These are phyloP conservation scores for Puccinia hordei DNA, from an alignment of 1,284 basidiomycete genomes.

Conservation along the genomic window DNA sequence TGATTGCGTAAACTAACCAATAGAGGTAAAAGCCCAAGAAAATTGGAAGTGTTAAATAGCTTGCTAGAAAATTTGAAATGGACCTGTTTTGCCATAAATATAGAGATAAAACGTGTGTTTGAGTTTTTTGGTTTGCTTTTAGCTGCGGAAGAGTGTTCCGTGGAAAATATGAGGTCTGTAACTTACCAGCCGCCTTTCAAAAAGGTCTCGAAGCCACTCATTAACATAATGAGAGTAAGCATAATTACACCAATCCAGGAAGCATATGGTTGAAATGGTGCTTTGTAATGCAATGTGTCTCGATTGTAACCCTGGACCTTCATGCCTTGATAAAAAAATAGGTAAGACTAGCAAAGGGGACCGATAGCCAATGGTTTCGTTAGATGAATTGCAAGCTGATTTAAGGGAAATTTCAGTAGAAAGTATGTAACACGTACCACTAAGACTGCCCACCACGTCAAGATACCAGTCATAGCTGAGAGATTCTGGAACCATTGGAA, in stretches of 20 bases:
- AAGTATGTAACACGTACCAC: slow-evolving; percentile 52
- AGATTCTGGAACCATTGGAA: slow-evolving; percentile 72
- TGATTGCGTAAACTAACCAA: slow-evolving; percentile 64
- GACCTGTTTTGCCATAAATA: slow-evolving; percentile 39
- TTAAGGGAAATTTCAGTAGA: background rate
- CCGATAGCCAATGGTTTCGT: slow-evolving; percentile 49
- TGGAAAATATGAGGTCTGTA: slow-evolving; percentile 40
- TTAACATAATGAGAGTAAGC: slow-evolving; percentile 69
- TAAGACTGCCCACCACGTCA: slow-evolving; percentile 52
- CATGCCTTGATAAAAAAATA: slow-evolving; percentile 71
- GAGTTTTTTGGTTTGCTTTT: slow-evolving; percentile 48
- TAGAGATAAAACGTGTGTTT: slow-evolving; percentile 50
- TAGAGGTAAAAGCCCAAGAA: slow-evolving; percentile 77
- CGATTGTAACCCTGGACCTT: slow-evolving; percentile 67
- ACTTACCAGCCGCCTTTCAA: slow-evolving; percentile 75
- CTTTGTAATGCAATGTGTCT: slow-evolving; percentile 64
- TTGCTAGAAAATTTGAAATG: slow-evolving; percentile 64
- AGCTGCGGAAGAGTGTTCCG: slow-evolving; percentile 52
- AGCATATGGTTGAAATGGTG: slow-evolving; percentile 63
- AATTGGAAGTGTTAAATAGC: slow-evolving; percentile 73
- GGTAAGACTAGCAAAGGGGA: slow-evolving; percentile 70
- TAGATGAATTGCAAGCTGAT: slow-evolving; percentile 23
- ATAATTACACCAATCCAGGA: slow-evolving; percentile 69
- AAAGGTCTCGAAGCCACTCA: slow-evolving; percentile 65
- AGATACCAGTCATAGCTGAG: slow-evolving; percentile 61